Conservation (phyloP, 495 filamentous ascomycete genomes). For the Talaromyces liani region DNA sequence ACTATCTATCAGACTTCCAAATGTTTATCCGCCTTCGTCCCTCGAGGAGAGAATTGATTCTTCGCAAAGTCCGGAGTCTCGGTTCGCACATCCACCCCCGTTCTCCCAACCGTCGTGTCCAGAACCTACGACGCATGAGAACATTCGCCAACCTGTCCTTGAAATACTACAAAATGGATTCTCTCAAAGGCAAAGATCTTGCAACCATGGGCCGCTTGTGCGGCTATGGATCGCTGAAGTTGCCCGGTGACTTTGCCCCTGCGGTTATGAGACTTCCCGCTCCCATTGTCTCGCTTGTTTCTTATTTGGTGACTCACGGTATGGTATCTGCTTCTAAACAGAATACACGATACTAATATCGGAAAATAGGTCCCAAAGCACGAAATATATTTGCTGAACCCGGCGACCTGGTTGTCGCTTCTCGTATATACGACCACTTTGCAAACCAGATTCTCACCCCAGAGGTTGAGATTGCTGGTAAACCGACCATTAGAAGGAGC, state of each 20-base stretch:
- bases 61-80: constrained; percentile 24
- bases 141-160: constrained; percentile 26
- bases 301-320: constrained; percentile 62
- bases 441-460: constrained; percentile 28
- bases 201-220: constrained; percentile 64
- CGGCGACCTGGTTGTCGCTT: constrained; percentile 24
- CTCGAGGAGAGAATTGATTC: constrained; percentile 14
- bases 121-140: constrained; percentile 42
- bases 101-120: constrained; percentile 23
- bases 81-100: constrained; percentile 14
- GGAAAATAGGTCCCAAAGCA: constrained; percentile 21
- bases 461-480: constrained; percentile 25
- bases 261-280: constrained; percentile 59
- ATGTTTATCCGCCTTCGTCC: neutral
- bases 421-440: constrained; percentile 31
- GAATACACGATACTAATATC: constrained; percentile 18
- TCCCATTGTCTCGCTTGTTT: constrained; percentile 64
- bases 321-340: constrained; percentile 15
- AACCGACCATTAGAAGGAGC: constrained; percentile 28
- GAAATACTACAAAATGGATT: constrained; percentile 40
- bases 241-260: constrained; percentile 61
- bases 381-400: constrained; percentile 27
- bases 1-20: neutral
- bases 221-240: constrained; percentile 58
- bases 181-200: constrained; percentile 53